Conservation (phyloP, 352 stramenopile species). For the Phytophthora hibernalis region DNA sequence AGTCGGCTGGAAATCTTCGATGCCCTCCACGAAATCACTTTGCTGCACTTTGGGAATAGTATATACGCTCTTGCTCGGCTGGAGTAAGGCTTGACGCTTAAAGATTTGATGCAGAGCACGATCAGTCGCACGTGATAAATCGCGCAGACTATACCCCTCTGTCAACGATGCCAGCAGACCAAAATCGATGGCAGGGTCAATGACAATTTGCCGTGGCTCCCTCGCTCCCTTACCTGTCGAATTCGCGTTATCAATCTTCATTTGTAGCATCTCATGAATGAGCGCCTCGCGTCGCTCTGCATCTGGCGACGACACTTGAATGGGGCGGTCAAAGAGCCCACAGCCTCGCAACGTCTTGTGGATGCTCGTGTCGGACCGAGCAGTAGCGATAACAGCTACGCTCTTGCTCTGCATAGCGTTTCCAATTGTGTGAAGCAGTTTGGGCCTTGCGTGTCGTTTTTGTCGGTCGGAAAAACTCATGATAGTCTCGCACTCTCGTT, state of each 20-base stretch:
- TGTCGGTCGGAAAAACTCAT: slow-evolving; percentile 23
- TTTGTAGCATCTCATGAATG: slow-evolving; percentile 63
- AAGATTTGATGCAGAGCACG: slow-evolving; percentile 73
- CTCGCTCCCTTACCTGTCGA: slow-evolving; percentile 21
- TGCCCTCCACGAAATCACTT: slow-evolving; percentile 74
- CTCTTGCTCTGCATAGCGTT: slow-evolving; percentile 71
- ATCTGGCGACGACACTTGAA: slow-evolving; percentile 68
- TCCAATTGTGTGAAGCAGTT: slow-evolving; percentile 57
- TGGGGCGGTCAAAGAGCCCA: slow-evolving; percentile 74
- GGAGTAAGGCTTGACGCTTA: slow-evolving; percentile 46
- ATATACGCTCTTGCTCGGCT: slow-evolving; percentile 10
- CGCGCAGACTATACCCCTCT: slow-evolving; percentile 84
- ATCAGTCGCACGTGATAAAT: slow-evolving; percentile 75
- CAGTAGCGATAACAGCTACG: slow-evolving; percentile 64
- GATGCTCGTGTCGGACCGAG: slow-evolving; percentile 67
- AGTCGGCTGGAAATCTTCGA: slow-evolving; percentile 84
- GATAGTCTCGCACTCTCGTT: slow-evolving; percentile 45
- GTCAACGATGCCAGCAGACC: slow-evolving; percentile 67
- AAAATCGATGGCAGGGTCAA: slow-evolving; percentile 74
- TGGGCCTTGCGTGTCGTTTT: slow-evolving; percentile 28
- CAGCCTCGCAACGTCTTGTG: slow-evolving; percentile 70
- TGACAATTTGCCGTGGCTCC: slow-evolving; percentile 14
- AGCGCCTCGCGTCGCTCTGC: slow-evolving; percentile 68
- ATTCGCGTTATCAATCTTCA: slow-evolving; percentile 50
- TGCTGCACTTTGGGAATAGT: slow-evolving; percentile 49